phyloP scores from a whole-genome alignment of 2,329 filamentous ascomycete genomes.

The Penicillium fuscoglaucum region DNA sequence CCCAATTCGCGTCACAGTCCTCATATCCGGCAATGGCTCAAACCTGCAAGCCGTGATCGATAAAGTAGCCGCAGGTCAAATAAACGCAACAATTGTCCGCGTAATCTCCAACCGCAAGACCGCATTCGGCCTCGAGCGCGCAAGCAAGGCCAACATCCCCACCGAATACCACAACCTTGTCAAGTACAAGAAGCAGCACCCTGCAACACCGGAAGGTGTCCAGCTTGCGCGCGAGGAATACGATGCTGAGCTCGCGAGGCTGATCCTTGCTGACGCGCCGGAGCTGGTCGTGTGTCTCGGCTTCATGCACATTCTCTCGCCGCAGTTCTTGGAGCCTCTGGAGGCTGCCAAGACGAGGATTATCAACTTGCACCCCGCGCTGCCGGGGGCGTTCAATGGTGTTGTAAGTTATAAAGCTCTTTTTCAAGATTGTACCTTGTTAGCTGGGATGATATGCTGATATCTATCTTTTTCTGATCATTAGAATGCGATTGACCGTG shows the following conservation, averaged over 20 bases:
- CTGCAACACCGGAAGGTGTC: constrained; percentile 53
- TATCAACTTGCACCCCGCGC: constrained; percentile 79
- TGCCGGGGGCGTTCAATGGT: constrained; percentile 75
- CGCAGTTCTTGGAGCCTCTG: constrained; percentile 68
- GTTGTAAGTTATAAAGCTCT: constrained; percentile 44
- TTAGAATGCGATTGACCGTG: constrained; percentile 70
- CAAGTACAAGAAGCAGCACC: constrained; percentile 69
- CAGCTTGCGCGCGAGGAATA: constrained; percentile 63
- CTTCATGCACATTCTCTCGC: constrained; percentile 81
- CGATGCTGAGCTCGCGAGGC: constrained; percentile 70
- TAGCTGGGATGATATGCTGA: constrained; percentile 1
- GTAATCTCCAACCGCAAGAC: constrained; percentile 67
- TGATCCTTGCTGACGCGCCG: constrained; percentile 65
- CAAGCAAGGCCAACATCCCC: constrained; percentile 62
- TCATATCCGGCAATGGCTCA: constrained; percentile 72
- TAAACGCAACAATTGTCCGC: constrained; percentile 58
- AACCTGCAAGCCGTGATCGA: constrained; percentile 79
- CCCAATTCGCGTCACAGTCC: constrained; percentile 60
- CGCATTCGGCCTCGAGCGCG: constrained; percentile 65
- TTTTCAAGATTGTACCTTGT: neutral
- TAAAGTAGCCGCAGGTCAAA: constrained; percentile 50
- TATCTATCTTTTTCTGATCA: neutral
- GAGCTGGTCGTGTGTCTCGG: constrained; percentile 79
- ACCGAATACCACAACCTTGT: constrained; percentile 81
- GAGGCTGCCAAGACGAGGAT: constrained; percentile 62